A percentile compares a stretch with the other conserved stretches of the same genome.
Conservation (phyloP, 2,329 filamentous ascomycete species). For the Aspergillus fumigatus region DNA sequence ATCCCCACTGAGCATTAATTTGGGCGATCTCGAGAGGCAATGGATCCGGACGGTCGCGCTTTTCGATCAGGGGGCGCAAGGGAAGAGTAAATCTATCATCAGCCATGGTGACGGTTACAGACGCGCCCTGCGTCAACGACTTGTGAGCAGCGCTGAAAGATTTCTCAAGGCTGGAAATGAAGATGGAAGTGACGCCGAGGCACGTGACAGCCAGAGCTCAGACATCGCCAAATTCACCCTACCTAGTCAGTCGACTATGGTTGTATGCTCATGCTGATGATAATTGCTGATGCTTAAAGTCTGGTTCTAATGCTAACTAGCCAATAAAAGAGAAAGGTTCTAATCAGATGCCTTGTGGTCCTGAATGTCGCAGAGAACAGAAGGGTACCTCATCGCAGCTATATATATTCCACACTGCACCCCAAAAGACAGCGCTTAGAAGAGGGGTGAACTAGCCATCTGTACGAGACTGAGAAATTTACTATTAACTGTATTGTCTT, state of each 20-base stretch:
- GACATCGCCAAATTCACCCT: background rate
- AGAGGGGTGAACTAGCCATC: no score
- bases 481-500: no score
- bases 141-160: background rate
- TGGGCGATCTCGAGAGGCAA: constrained; percentile 74
- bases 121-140: background rate
- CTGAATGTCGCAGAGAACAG: no score
- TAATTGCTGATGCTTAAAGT: no score
- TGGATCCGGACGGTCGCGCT: constrained; percentile 51
- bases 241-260: background rate
- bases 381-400: no score
- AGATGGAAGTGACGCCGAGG: background rate
- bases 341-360: background rate
- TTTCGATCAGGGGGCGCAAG: constrained; percentile 51
- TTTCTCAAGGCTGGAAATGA: background rate
- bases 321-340: background rate
- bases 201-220: background rate
- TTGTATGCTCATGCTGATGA: background rate
- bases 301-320: background rate
- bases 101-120: constrained; percentile 25
- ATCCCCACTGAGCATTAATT: constrained; percentile 72
- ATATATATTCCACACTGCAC: background rate
- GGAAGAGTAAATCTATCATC: constrained; percentile 49
- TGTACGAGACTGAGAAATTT: background rate
- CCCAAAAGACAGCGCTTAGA: no score